A percentile compares a stretch with the other conserved stretches of the same genome.
Evolutionary conservation across 1,284 basidiomycete genomes (phyloP).

Genomic region (Agaricales sp.): DNA sequence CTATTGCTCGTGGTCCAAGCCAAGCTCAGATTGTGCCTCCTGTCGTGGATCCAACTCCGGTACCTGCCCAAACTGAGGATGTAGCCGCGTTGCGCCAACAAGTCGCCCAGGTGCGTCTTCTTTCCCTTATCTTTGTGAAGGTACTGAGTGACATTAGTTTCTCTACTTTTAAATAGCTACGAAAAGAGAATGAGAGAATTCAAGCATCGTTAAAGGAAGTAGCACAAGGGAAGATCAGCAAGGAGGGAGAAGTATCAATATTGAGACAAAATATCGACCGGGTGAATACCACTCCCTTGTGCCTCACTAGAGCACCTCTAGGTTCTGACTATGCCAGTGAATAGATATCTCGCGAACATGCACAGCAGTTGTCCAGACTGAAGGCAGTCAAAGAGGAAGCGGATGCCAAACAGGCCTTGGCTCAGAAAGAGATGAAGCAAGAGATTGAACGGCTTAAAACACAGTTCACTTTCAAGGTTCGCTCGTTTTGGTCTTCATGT

Average conservation of each 20-base stretch:
- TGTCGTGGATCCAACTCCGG: not conserved
- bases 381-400: conserved; percentile 49
- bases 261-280: not conserved
- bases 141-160: not conserved
- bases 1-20: not conserved
- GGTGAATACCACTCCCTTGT: not conserved
- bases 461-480: conserved; percentile 58
- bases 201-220: not conserved
- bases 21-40: not conserved
- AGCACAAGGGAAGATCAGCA: not conserved
- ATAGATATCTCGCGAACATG: not conserved
- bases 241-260: not conserved
- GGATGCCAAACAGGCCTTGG: conserved; percentile 39
- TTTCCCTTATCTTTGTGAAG: not conserved
- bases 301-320: no score
- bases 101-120: not conserved
- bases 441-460: conserved; percentile 65
- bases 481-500: conserved; percentile 10
- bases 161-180: not conserved
- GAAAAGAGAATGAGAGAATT: not conserved
- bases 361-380: conserved; percentile 27
- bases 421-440: conserved; percentile 49
- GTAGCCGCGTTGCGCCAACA: not conserved
- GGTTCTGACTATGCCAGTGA: no score
- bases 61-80: not conserved